A percentile compares a stretch with the other conserved stretches of the same genome.
These are phyloP conservation scores for Irpex lacteus DNA, from an alignment of 1,284 basidiomycete species.

Conservation along the genomic window DNA sequence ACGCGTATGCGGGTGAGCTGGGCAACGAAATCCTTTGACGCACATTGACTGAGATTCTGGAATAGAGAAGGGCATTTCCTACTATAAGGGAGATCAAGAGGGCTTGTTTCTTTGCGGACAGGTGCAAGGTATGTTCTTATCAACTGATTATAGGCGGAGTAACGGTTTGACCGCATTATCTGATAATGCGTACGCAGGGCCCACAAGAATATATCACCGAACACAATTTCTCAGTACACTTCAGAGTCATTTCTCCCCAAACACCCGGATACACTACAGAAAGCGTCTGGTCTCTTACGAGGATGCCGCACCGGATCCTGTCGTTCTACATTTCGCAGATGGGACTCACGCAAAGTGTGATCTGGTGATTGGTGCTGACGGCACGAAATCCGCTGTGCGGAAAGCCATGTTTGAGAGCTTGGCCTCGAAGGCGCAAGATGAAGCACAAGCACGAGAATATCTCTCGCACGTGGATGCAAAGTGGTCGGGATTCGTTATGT, in stretches of 20 bases:
- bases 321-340: constrained; percentile 32
- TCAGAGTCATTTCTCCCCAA: constrained; percentile 34
- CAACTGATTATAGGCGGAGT: not conserved
- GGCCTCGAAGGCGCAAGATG: constrained; percentile 1
- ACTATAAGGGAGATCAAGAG: constrained; percentile 15
- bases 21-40: not conserved
- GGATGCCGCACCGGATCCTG: not conserved
- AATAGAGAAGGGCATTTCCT: constrained; percentile 4
- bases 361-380: constrained; percentile 43
- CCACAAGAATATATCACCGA: constrained; percentile 33
- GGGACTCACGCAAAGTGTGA: constrained; percentile 36
- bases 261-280: constrained; percentile 34
- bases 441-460: constrained; percentile 14
- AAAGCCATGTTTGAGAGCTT: constrained; percentile 24
- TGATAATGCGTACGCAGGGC: not conserved
- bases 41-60: not conserved
- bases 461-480: constrained; percentile 28
- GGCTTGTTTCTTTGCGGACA: constrained; percentile 2
- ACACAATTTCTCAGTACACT: constrained; percentile 41
- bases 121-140: not conserved
- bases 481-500: constrained; percentile 35
- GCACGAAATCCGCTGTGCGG: constrained; percentile 45
- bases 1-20: not conserved
- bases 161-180: not conserved
- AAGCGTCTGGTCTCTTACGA: constrained; percentile 35